Percentiles rank a stretch among this genome's conserved stretches.
phyloP scores from a whole-genome alignment of 441 rosid genomes.

The Pelargonium citronellum region DNA sequence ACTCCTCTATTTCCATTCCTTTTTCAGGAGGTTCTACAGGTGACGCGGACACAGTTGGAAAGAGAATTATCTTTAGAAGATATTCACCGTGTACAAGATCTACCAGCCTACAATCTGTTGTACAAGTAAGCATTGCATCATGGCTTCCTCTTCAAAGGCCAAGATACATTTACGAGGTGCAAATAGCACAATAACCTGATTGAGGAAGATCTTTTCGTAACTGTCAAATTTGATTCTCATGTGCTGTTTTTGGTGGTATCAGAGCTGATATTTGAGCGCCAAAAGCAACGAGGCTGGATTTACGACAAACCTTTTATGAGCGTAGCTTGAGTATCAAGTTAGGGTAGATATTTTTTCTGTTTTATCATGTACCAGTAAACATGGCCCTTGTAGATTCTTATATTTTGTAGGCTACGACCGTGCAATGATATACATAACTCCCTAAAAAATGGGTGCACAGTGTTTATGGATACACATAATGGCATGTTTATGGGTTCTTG shows the following conservation, averaged over 20 bases:
- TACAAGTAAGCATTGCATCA: constrained; percentile 32
- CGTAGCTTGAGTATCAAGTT: neutral
- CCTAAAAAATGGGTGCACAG: no score
- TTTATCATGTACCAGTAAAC: neutral
- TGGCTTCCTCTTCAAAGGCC: neutral
- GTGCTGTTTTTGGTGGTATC: no score
- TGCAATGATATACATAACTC: neutral
- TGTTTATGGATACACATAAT: no score
- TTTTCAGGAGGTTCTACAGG: constrained; percentile 71
- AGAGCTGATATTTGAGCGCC: neutral
- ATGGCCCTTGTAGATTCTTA: neutral
- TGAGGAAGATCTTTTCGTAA: neutral
- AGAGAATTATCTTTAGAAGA: constrained; percentile 81
- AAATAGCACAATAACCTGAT: neutral
- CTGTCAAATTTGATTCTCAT: neutral
- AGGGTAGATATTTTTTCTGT: neutral
- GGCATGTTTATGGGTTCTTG: no score
- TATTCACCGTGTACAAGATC: constrained; percentile 55
- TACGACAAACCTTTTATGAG: neutral
- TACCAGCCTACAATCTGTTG: constrained; percentile 80
- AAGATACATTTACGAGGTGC: neutral
- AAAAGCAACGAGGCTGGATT: neutral
- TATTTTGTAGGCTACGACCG: neutral
- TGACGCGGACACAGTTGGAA: constrained; percentile 69
- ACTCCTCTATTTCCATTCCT: constrained; percentile 7